Percentiles rank a stretch among this genome's conserved stretches.
These are phyloP conservation scores for Sclerotinia borealis DNA, from an alignment of 2,329 filamentous ascomycete species.

Conservation along the genomic window DNA sequence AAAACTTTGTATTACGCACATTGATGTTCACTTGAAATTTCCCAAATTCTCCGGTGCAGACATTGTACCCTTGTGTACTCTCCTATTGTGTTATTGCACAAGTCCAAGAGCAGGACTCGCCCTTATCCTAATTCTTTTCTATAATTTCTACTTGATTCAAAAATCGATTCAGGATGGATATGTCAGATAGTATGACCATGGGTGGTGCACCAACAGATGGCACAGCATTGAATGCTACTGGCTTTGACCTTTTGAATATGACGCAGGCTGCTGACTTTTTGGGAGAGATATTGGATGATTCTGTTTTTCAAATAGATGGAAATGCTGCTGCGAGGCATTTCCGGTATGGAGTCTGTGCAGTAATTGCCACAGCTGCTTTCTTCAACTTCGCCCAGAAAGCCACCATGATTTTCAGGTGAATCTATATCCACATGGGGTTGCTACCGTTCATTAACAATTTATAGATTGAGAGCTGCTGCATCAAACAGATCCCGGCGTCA, in stretches of 20 bases:
- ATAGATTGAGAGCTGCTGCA: constrained; percentile 34
- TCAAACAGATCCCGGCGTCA: constrained; percentile 28
- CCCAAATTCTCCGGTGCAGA: not conserved
- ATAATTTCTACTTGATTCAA: not conserved
- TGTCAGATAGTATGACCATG: constrained; percentile 20
- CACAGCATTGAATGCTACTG: constrained; percentile 29
- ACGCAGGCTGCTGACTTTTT: constrained; percentile 35
- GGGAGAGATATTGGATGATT: constrained; percentile 34
- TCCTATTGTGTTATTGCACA: not conserved
- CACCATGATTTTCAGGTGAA: constrained; percentile 27
- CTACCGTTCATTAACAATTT: not conserved
- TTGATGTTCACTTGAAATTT: not conserved
- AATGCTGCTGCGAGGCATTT: constrained; percentile 35
- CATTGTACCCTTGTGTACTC: not conserved
- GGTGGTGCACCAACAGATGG: constrained; percentile 21
- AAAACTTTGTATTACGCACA: not conserved
- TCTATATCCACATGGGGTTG: not conserved
- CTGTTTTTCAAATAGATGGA: constrained; percentile 32
- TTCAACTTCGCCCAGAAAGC: constrained; percentile 29
- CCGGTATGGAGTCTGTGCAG: constrained; percentile 35
- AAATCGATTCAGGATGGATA: constrained; percentile 16
- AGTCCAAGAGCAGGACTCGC: not conserved
- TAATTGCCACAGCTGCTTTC: constrained; percentile 32
- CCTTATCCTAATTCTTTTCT: not conserved
- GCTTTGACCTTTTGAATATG: constrained; percentile 35